A percentile compares a stretch with the other conserved stretches of the same genome.
These are phyloP conservation scores for Clitopilus hobsonii DNA, from an alignment of 768 basidiomycete genomes.

Conservation along the genomic window DNA sequence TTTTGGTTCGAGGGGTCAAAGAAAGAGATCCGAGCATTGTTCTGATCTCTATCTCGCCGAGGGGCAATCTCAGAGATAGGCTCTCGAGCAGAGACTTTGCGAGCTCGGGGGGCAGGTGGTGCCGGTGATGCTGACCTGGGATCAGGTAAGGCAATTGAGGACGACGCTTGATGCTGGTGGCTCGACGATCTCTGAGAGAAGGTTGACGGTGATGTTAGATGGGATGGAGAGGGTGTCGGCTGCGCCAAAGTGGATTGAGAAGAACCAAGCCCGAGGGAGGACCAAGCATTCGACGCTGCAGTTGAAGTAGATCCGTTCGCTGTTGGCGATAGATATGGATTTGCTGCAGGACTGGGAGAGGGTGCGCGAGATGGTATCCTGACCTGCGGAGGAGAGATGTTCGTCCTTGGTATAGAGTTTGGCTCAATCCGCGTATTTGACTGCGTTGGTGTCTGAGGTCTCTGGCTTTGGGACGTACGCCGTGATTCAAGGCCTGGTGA, in stretches of 20 bases:
- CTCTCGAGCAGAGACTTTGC: conserved; percentile 21
- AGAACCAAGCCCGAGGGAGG: not conserved
- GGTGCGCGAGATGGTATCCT: conserved; percentile 29
- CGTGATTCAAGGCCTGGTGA: conserved; percentile 5
- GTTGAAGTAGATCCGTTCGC: conserved; percentile 8
- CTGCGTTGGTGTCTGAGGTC: conserved; percentile 20
- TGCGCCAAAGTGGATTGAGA: not conserved
- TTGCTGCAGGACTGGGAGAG: conserved; percentile 25
- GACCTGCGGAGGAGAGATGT: conserved; percentile 17
- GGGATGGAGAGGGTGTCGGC: not conserved
- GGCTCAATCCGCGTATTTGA: conserved; percentile 19
- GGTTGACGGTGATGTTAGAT: not conserved
- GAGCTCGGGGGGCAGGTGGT: conserved; percentile 10
- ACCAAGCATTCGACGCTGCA: conserved; percentile 30
- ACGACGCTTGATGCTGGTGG: not conserved
- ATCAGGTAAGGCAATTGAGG: not conserved
- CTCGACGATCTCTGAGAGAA: not conserved
- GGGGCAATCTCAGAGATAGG: conserved; percentile 24
- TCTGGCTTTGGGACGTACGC: conserved; percentile 13
- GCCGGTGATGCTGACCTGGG: not conserved
- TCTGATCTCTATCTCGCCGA: conserved; percentile 41
- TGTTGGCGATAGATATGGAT: not conserved
- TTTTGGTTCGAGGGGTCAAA: conserved; percentile 80
- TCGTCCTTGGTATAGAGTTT: conserved; percentile 12
- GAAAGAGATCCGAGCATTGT: conserved; percentile 72